Base-by-base conservation (phyloP, 2,329 filamentous ascomycete genomes). In the Cryphonectria nitschkei region DNA sequence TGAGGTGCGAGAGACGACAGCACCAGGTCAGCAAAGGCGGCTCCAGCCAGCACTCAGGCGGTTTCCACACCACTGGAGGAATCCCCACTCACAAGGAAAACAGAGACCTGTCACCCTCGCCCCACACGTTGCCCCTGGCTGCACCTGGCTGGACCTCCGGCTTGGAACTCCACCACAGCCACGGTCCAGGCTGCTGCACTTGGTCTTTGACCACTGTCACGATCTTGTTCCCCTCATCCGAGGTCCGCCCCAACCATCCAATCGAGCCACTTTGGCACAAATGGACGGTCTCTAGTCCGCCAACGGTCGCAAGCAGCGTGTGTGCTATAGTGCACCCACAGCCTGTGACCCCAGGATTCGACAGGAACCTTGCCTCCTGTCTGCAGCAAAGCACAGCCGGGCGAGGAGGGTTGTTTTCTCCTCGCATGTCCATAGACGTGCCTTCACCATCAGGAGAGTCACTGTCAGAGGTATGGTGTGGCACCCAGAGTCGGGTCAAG, bases 151-250 rank as follows among this genome's bases (percentile, higher is more conserved):
- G 58, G 58, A 39, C 34, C 46, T 50, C 46, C n/a, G 64, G 5
- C 64, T 32, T 46, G 41, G n/a, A 9, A 65, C 41, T 52, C 64
- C 46, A 66, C 64, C 61, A 19, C n/a, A 54, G 64, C 46, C 64
- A 66, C 64, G 64, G 46, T 66, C 64, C 64, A 66, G 64, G 64
- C 64, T 56, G 60, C 43, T 65, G 11, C 32, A 22, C 64, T 41
- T 32, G 11, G 41, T 39, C 16, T 32, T 39, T 41, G n/a, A 64
- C 39, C 61, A 64, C 39, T 26, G 19, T 64, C 37, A 64, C 61
- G 22, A 64, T 64, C n/a, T 14, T 39, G n/a, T 26, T 43, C 61
- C 39, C 39, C 61, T 64, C 61, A 43, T 22, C 61, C 61, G 61
- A 29, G 61, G 37, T 32, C 32, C 26, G 16, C 16, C 58, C 19